Percentiles rank a stretch among this genome's conserved stretches.
Evolutionary conservation across 2,329 filamentous ascomycete species (phyloP).

Genomic region (Alternaria rosae): DNA sequence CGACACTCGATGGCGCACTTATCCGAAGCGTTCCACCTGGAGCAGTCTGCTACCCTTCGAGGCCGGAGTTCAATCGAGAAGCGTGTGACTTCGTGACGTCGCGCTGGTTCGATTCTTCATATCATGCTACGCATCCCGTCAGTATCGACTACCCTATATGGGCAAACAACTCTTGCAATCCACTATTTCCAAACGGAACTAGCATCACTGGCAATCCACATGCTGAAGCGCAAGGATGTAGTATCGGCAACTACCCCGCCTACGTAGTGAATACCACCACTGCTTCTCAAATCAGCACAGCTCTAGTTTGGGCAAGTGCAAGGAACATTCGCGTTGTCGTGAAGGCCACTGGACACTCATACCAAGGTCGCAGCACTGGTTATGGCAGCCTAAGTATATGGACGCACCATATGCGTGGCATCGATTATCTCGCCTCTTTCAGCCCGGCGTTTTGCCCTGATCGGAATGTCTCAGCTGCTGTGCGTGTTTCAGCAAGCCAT

Average conservation of each 20-base stretch:
- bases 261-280: slow-evolving; percentile 41
- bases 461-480: slow-evolving; percentile 12
- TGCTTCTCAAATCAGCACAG: slow-evolving; percentile 22
- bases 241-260: slow-evolving; percentile 32
- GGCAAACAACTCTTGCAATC: slow-evolving; percentile 42
- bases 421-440: slow-evolving; percentile 32
- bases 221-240: slow-evolving; percentile 33
- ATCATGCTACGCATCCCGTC: slow-evolving; percentile 34
- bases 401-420: slow-evolving; percentile 37
- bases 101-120: slow-evolving; percentile 40
- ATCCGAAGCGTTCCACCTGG: slow-evolving; percentile 31
- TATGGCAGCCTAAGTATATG: slow-evolving; percentile 34
- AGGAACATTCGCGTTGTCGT: slow-evolving; percentile 35
- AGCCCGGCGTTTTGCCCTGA: slow-evolving; percentile 23
- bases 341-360: slow-evolving; percentile 39
- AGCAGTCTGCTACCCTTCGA: slow-evolving; percentile 35
- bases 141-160: slow-evolving; percentile 40
- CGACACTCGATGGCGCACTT: slow-evolving; percentile 26
- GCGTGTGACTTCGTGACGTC: slow-evolving; percentile 29
- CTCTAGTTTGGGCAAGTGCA: slow-evolving; percentile 32
- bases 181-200: slow-evolving; percentile 40
- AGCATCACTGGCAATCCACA: slow-evolving; percentile 33
- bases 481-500: slow-evolving; percentile 30
- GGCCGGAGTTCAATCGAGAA: slow-evolving; percentile 29
- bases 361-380: slow-evolving; percentile 30